A percentile compares a stretch with the other conserved stretches of the same genome.
Evolutionary conservation across 2,329 filamentous ascomycete species (phyloP).

Genomic region (Hymenoscyphus albidus): DNA sequence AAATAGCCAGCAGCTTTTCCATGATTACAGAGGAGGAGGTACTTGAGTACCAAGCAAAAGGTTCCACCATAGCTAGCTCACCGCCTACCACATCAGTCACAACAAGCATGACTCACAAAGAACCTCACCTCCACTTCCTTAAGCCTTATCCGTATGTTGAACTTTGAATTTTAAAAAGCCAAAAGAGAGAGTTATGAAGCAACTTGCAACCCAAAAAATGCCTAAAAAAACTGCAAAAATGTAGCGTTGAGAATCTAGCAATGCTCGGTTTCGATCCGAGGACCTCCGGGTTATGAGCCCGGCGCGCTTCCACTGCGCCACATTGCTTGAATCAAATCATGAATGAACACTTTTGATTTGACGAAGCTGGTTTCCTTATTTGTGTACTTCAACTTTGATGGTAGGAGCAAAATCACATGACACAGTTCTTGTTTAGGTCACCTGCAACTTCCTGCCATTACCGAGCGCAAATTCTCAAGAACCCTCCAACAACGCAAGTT

Average conservation of each 20-base stretch:
- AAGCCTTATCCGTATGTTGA: background rate
- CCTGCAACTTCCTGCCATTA: no score
- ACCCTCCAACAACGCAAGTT: background rate
- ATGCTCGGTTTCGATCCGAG: slow-evolving; percentile 37
- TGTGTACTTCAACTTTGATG: background rate
- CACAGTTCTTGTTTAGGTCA: no score
- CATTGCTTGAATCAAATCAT: slow-evolving; percentile 27
- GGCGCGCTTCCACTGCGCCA: slow-evolving; percentile 39
- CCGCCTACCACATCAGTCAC: background rate
- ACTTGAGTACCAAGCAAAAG: background rate
- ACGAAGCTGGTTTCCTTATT: background rate
- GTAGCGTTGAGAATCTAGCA: slow-evolving; percentile 24
- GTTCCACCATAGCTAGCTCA: background rate
- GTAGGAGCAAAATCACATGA: background rate
- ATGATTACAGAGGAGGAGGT: background rate
- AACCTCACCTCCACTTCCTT: background rate
- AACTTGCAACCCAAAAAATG: background rate
- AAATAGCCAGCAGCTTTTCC: background rate
- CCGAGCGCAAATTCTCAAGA: no score
- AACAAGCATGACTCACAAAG: background rate
- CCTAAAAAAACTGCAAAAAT: slow-evolving; percentile 10
- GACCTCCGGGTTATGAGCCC: slow-evolving; percentile 40
- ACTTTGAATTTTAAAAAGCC: background rate
- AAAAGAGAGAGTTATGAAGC: background rate
- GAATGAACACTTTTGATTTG: background rate